Base-by-base conservation (phyloP, 2,329 filamentous ascomycete genomes). In the Westerdykella ornata region DNA sequence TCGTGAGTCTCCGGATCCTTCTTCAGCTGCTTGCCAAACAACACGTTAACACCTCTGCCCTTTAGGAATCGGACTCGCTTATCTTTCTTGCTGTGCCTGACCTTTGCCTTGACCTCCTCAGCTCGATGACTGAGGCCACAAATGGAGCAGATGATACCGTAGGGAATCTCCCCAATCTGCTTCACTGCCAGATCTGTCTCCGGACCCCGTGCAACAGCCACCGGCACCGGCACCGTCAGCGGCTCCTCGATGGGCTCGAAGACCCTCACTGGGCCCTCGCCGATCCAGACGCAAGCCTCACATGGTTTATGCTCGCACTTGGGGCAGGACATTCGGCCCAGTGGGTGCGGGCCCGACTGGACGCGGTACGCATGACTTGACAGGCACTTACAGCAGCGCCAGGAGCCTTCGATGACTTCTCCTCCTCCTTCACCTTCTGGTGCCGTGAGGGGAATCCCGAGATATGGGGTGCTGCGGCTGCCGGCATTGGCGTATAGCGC, bases 231-330 rank as follows among this genome's bases (percentile, higher is more conserved):
- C 4, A 60, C 45, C 13, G 52, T 42, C 19, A 46, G 43, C 3
- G 49, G 48, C 40, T 62, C 56, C n/a, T 47, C 39, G 37, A 58
- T 56, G 6, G 58, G 57, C 6, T 50, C 40, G 35, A 58, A 62
- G 0, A 36, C 35, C 40, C 48, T 53, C 11, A 60, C 43, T 12
- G 52, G 54, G 6, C 38, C 31, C 12, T n/a, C 19, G 2, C 12
- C 22, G 8, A 8, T 11, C 19, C 54, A 37, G 6, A 38, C 45
- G 42, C 59, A 62, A 11, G 42, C 48, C 11, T 41, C 39, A 41
- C 59, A 62, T 6, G 50, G 49, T 12, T 49, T 47, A 42, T 62
- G 59, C 5, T 44, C 46, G 37, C 59, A 62, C n/a, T 36, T n/a
- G 11, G 37, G 16, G 37, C 59, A 62, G 18, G 31, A 39, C n/a